Evolutionary conservation across 1,139 yeast species (phyloP), one percentile per base, ranked within the genome.

Genomic region (Suhomyces chickasaworum): DNA sequence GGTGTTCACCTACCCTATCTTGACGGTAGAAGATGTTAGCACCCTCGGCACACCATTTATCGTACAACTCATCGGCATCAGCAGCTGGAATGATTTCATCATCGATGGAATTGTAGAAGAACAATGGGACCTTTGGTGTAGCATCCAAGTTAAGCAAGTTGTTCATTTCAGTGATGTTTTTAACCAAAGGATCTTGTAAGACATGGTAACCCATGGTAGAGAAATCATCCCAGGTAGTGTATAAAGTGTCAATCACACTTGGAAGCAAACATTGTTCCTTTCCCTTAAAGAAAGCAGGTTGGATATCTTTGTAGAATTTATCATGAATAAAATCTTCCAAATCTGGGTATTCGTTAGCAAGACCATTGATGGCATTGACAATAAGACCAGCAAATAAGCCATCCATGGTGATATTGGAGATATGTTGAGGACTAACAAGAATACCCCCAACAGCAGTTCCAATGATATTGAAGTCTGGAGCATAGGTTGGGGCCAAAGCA

Each of bases 371-470:
- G 3, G 64, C 71, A 22, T 54, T 47, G 6, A 61, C 57, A 13
- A 60, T 53, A 32, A 68, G 54, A 1, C 71, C 73, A 2, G 71
- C 60, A 43, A 59, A 61, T 1, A 54, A 4, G 1, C 54, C 52
- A 1, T 68, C 69, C 45, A 66, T 66, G 17, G 56, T 50, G 7
- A 48, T 49, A 12, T 45, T 55, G 3, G 61, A 63, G n/a, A 47
- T 42, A 35, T 58, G 57, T 1, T 61, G 43, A 51, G 61, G 49
- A 57, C 55, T 66, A 5, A 69, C 54, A 5, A 65, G 65, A 49
- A 63, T 54, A 0, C 73, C 73, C 5, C 74, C 74, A 16, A 63
- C 36, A 1, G 72, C 71, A 15, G 61, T 63, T 7, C 71, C 72
- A 31, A 60, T 52, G 10, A 69, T 48, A 40, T 60, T 56, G 34